Base-by-base conservation (phyloP, 805 yeast species). In the Saturnispora halmiae region DNA sequence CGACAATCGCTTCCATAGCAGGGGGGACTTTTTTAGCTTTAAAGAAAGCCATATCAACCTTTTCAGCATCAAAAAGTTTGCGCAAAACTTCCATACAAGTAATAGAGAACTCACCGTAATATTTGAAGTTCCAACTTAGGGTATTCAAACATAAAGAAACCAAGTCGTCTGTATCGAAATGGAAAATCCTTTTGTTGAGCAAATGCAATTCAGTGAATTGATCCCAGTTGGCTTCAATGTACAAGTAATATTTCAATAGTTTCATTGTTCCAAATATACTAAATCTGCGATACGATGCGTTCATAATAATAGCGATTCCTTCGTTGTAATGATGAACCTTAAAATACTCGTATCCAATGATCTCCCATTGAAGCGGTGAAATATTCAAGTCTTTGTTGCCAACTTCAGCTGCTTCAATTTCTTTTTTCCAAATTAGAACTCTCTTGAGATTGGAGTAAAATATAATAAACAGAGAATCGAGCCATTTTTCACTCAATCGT, bases 281-380 rank as follows among this genome's bases (percentile, higher is more conserved):
- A 53, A 79, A 78, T n/a, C 75, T 69, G 3, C 76, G 77, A 46
- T 66, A 67, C 6, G 71, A 49, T 4, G 80, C 65, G 0, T 79
- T 74, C 42, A 72, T 61, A 47, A 75, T 61, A 4, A 82, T 77
- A 14, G 78, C 65, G 27, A 73, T 54, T 1, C 72, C 70, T 34
- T 70, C 69, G 35, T 64, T 65, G 52, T 56, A 73, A 46, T 70
- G 66, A 49, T 67, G 69, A 1, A 72, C 66, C 47, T 74, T 63
- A 36, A 63, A 58, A 25, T 72, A 63, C 16, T 79, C 68, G 6
- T 74, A 60, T 0, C 88, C 90, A 34, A 81, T 64, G 46, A 81
- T 59, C 51, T 78, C 82, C 90, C 90, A 82, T 53, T 82, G 86
- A 20, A 81, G 55, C 0, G 83, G 81, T 51, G 78, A 73, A 49